phyloP scores from a whole-genome alignment of 371 early-diverging fungal species.

The Circinella umbellata region DNA sequence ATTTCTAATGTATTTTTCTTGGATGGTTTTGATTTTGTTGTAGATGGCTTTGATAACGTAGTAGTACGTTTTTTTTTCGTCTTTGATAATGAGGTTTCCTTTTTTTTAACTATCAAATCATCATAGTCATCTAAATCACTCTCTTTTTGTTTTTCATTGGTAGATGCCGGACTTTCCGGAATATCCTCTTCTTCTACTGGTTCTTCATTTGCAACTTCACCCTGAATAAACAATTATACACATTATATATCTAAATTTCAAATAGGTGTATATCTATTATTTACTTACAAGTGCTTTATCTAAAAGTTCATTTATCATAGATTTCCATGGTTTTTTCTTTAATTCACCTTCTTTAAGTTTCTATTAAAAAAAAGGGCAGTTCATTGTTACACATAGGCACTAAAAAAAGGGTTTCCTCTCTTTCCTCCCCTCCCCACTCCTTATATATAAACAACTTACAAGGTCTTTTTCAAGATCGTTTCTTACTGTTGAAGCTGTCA shows the following conservation, averaged over 20 bases:
- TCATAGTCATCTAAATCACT: not conserved
- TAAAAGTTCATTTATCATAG: conserved; percentile 24
- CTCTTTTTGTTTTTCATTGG: conserved; percentile 13
- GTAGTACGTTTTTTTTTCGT: not conserved
- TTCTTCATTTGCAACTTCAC: conserved; percentile 10
- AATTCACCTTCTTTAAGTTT: conserved; percentile 21
- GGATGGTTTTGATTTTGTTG: not conserved
- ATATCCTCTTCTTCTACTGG: conserved; percentile 5
- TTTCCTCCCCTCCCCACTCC: no score
- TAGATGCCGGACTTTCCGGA: not conserved
- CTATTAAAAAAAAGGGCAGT: not conserved
- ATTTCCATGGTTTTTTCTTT: conserved; percentile 34
- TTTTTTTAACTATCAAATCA: not conserved
- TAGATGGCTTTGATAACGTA: not conserved
- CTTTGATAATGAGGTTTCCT: not conserved
- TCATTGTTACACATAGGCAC: not conserved
- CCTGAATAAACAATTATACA: no score
- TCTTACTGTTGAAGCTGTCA: conserved; percentile 1
- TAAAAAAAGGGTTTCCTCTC: no score
- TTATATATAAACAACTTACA: conserved; percentile 7
- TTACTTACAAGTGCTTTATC: conserved; percentile 28
- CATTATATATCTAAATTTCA: no score
- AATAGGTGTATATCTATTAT: no score
- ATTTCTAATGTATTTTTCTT: not conserved
- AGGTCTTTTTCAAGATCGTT: conserved; percentile 13